Evolutionary conservation across 371 early-diverging fungal genomes (phyloP).

Genomic region (Haplosporangium sp.): DNA sequence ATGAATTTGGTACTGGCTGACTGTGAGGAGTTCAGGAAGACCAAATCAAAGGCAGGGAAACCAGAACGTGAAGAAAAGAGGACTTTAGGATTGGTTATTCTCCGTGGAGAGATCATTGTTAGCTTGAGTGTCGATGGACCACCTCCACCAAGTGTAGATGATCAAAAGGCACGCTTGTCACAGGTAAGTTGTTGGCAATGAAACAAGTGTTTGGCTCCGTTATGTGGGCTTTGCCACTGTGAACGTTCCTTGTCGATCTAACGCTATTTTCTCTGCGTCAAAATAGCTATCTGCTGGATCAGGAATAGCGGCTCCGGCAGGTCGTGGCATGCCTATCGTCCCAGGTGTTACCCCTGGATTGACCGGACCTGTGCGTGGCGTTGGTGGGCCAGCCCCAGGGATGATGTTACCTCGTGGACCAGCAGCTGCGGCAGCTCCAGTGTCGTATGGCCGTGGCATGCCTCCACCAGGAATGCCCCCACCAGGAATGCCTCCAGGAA

Average conservation of each 20-base stretch:
- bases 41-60: constrained; percentile 75
- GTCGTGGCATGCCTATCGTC: constrained; percentile 90
- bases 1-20: constrained; percentile 98
- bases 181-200: constrained; percentile 23
- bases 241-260: not conserved
- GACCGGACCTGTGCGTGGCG: constrained; percentile 90
- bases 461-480: constrained; percentile 53
- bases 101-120: constrained; percentile 94
- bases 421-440: constrained; percentile 69
- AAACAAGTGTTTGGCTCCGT: no score
- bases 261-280: not conserved
- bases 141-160: constrained; percentile 82
- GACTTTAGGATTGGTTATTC: constrained; percentile 92
- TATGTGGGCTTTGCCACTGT: not conserved
- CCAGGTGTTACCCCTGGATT: constrained; percentile 75
- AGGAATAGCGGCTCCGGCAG: constrained; percentile 87
- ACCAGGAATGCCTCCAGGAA: constrained; percentile 58
- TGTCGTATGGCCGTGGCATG: constrained; percentile 81
- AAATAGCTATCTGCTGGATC: constrained; percentile 70
- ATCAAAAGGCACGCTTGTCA: constrained; percentile 64
- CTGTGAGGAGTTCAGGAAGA: constrained; percentile 95
- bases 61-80: constrained; percentile 82
- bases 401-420: constrained; percentile 78
- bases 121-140: constrained; percentile 93
- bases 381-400: constrained; percentile 92